These are phyloP conservation scores for Syzygium grande DNA, from an alignment of 345 rosid species.

Conservation along the genomic window DNA sequence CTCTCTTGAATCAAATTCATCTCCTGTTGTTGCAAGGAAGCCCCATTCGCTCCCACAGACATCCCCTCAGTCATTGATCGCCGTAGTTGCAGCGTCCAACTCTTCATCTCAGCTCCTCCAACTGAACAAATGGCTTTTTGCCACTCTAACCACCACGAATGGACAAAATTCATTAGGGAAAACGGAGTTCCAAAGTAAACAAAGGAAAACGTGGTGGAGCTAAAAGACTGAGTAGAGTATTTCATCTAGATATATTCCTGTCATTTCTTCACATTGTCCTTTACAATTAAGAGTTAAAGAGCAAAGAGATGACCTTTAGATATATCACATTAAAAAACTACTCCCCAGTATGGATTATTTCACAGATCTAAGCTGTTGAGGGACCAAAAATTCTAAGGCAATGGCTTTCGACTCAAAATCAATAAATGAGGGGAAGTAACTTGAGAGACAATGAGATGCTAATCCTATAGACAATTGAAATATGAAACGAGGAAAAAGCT, in stretches of 20 bases:
- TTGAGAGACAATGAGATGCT: not conserved
- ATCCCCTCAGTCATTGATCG: constrained; percentile 80
- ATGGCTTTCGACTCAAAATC: not conserved
- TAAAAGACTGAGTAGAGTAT: not conserved
- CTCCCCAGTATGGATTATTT: not conserved
- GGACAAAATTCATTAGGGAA: not conserved
- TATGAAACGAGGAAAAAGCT: constrained; percentile 2
- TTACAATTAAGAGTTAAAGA: not conserved
- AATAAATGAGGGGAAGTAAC: not conserved
- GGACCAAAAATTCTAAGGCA: not conserved
- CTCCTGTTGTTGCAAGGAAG: constrained; percentile 85
- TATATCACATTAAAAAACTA: not conserved
- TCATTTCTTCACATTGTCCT: not conserved
- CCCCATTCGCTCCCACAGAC: constrained; percentile 57
- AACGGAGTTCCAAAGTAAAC: not conserved
- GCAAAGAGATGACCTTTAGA: not conserved
- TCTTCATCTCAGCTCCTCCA: constrained; percentile 86
- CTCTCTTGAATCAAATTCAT: constrained; percentile 92
- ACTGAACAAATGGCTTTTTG: constrained; percentile 93
- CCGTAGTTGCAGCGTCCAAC: constrained; percentile 91
- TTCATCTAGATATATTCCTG: not conserved
- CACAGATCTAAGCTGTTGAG: not conserved
- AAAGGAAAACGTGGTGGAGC: not conserved
- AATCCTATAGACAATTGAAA: not conserved
- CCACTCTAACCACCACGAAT: constrained; percentile 67